A percentile compares a stretch with the other conserved stretches of the same genome.
Conservation (phyloP, 495 filamentous ascomycete species). For the Evansstolkia leycettana region DNA sequence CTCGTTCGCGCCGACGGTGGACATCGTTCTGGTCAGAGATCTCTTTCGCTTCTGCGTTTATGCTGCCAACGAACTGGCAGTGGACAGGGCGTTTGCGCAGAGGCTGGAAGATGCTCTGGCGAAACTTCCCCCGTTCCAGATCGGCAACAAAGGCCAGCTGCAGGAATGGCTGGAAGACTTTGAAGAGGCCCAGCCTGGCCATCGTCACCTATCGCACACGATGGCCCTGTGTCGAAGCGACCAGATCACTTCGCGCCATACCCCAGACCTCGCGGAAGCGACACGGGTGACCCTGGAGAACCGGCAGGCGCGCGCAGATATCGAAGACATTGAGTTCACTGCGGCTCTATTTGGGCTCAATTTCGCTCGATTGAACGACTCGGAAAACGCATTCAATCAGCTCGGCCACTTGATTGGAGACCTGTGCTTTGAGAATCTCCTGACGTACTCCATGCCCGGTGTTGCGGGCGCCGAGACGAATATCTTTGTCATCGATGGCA, state of each 20-base stretch:
- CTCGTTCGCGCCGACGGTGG: background rate
- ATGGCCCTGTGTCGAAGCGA: slow-evolving; percentile 21
- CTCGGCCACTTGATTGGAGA: background rate
- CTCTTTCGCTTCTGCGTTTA: background rate
- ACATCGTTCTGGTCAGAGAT: background rate
- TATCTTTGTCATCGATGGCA: slow-evolving; percentile 22
- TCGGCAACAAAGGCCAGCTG: slow-evolving; percentile 20
- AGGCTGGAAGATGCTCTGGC: slow-evolving; percentile 2
- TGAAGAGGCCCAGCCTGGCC: slow-evolving; percentile 19
- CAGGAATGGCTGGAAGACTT: slow-evolving; percentile 31
- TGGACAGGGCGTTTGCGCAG: background rate
- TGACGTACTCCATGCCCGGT: slow-evolving; percentile 1
- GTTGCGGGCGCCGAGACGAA: slow-evolving; percentile 1
- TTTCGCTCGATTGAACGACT: slow-evolving; percentile 22
- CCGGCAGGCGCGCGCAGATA: slow-evolving; percentile 23
- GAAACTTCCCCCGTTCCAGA: slow-evolving; percentile 9
- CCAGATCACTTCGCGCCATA: slow-evolving; percentile 11
- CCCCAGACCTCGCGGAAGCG: slow-evolving; percentile 13
- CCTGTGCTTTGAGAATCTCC: slow-evolving; percentile 9
- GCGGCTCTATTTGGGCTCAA: too few relatives aligned
- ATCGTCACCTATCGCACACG: slow-evolving; percentile 25
- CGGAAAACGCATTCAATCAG: slow-evolving; percentile 12
- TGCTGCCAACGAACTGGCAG: background rate
- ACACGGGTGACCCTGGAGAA: slow-evolving; percentile 17
- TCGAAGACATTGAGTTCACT: slow-evolving; percentile 24